phyloP scores from a whole-genome alignment of 768 basidiomycete genomes.

The Favolaschia claudopus region DNA sequence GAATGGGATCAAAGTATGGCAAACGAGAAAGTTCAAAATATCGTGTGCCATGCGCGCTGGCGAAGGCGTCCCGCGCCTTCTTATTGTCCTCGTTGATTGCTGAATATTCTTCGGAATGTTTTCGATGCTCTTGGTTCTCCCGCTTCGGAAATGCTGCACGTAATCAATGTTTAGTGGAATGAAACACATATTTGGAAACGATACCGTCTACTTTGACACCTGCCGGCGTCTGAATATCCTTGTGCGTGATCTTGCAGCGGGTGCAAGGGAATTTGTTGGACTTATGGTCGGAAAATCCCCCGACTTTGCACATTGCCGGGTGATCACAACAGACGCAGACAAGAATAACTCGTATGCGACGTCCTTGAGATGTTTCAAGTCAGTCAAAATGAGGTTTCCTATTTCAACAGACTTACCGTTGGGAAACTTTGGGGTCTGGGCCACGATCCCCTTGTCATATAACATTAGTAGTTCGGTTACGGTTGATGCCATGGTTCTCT shows the following conservation, averaged over 20 bases:
- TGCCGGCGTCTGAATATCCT: background rate
- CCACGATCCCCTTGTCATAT: background rate
- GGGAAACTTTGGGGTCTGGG: constrained; percentile 1
- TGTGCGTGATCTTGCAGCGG: background rate
- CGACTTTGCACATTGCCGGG: background rate
- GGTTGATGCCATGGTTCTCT: background rate
- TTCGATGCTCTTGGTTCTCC: too few species aligned
- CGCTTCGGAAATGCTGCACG: too few species aligned
- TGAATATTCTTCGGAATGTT: too few species aligned
- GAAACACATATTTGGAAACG: background rate
- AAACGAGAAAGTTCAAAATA: too few species aligned
- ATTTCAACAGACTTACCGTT: background rate
- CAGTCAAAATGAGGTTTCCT: too few species aligned
- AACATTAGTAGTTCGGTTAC: background rate
- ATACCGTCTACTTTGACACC: background rate
- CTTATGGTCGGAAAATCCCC: background rate
- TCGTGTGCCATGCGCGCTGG: too few species aligned
- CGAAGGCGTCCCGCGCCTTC: too few species aligned
- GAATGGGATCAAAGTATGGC: too few species aligned
- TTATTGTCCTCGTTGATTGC: too few species aligned
- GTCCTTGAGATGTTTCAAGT: background rate
- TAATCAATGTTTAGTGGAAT: too few species aligned
- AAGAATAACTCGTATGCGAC: background rate
- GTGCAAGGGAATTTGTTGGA: background rate
- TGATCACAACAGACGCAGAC: background rate